Conservation (phyloP, 2,329 filamentous ascomycete species). For the Ascochyta rabiei region DNA sequence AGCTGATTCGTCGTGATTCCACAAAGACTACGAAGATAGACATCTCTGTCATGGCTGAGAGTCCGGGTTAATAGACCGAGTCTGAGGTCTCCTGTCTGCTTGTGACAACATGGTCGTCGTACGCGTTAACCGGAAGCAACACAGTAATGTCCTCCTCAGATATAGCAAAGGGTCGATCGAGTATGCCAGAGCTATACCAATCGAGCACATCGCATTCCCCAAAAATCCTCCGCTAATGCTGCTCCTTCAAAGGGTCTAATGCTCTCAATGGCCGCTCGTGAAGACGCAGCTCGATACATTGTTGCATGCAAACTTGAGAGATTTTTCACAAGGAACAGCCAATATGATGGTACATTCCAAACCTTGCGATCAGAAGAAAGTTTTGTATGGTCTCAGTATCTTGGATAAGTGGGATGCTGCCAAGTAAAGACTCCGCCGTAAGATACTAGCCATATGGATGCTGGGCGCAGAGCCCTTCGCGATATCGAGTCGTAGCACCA, state of each 20-base stretch:
- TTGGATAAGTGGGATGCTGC: slow-evolving; percentile 23
- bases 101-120: slow-evolving; percentile 25
- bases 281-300: slow-evolving; percentile 50
- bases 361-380: slow-evolving; percentile 49
- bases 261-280: slow-evolving; percentile 26
- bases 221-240: slow-evolving; percentile 51
- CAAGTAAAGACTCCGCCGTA: slow-evolving; percentile 45
- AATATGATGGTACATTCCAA: slow-evolving; percentile 54
- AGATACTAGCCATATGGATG: slow-evolving; percentile 53
- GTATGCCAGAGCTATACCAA: slow-evolving; percentile 52
- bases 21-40: slow-evolving; percentile 51
- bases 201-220: slow-evolving; percentile 56
- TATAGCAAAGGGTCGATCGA: slow-evolving; percentile 53
- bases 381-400: slow-evolving; percentile 49
- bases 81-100: background rate
- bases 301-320: slow-evolving; percentile 48
- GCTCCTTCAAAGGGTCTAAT: slow-evolving; percentile 39
- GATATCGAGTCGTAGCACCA: slow-evolving; percentile 44
- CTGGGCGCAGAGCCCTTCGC: slow-evolving; percentile 36
- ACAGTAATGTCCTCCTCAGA: slow-evolving; percentile 49
- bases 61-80: background rate
- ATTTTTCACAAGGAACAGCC: slow-evolving; percentile 52
- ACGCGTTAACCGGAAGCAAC: slow-evolving; percentile 44
- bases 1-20: slow-evolving; percentile 50
- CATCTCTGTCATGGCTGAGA: slow-evolving; percentile 33